These are phyloP conservation scores for Kazachstania kunashirensis DNA, from an alignment of 805 yeast genomes.

Conservation along the genomic window DNA sequence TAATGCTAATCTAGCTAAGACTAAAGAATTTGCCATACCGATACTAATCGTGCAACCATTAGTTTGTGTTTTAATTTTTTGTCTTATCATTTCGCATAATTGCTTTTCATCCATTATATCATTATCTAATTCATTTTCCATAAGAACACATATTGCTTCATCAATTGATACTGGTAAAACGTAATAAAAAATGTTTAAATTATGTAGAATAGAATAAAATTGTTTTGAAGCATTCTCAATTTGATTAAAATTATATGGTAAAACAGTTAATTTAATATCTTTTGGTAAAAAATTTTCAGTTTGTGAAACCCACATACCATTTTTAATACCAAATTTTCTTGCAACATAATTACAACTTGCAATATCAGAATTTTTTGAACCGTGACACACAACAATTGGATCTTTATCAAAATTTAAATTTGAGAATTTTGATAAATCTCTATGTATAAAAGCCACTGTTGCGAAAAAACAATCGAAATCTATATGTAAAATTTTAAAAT, in stretches of 20 bases:
- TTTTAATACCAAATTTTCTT: conserved; percentile 61
- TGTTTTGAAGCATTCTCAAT: conserved; percentile 57
- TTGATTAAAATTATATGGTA: conserved; percentile 65
- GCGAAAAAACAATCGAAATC: conserved; percentile 96
- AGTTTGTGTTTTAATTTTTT: conserved; percentile 39
- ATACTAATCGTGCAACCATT: conserved; percentile 60
- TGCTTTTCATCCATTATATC: conserved; percentile 2
- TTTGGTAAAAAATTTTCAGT: conserved; percentile 61
- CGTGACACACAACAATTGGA: conserved; percentile 55
- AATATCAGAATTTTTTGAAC: conserved; percentile 50
- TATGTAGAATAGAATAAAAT: conserved; percentile 50
- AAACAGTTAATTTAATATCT: conserved; percentile 36
- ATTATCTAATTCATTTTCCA: no score
- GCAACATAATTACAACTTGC: conserved; percentile 92
- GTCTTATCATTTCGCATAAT: conserved; percentile 25
- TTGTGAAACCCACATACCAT: conserved; percentile 81
- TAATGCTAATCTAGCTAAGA: conserved; percentile 68
- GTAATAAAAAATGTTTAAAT: not conserved
- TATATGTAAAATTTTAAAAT: conserved; percentile 51
- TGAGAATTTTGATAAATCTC: conserved; percentile 25
- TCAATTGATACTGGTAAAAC: conserved; percentile 84
- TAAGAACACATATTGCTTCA: conserved; percentile 52
- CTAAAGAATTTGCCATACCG: conserved; percentile 66
- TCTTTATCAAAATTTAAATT: conserved; percentile 33
- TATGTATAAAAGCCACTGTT: conserved; percentile 60